A percentile compares a stretch with the other conserved stretches of the same genome.
Evolutionary conservation across 73 alveolate genomes (phyloP).

Genomic region (Paraurostyla sp.): DNA sequence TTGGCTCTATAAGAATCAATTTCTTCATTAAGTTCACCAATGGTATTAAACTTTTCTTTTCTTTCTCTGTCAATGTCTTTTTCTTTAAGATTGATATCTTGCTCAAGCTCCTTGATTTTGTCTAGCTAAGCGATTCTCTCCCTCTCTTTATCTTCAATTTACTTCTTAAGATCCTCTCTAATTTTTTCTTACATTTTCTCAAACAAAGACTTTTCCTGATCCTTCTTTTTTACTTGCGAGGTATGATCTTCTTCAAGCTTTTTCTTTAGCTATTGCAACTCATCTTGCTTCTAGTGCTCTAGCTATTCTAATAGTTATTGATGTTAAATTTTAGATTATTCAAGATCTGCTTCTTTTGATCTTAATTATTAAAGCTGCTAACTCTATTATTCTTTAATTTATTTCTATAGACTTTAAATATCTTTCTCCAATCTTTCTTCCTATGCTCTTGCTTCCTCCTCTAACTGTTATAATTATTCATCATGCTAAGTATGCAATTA

Average conservation of each 20-base stretch:
- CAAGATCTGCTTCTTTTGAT: slow-evolving; percentile 6
- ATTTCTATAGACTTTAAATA: background rate
- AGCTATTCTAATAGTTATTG: background rate
- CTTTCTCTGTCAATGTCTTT: slow-evolving; percentile 53
- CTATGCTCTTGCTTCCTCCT: background rate
- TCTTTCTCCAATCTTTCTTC: slow-evolving; percentile 1
- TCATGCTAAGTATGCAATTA: background rate
- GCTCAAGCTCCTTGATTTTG: background rate
- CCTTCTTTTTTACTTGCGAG: background rate
- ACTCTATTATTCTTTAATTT: background rate
- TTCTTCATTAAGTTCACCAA: slow-evolving; percentile 17
- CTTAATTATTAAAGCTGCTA: background rate
- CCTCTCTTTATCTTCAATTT: slow-evolving; percentile 38
- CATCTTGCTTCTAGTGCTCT: background rate
- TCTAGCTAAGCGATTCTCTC: background rate
- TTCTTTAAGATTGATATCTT: background rate
- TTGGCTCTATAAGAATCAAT: background rate
- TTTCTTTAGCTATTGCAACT: slow-evolving; percentile 7
- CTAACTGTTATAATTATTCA: background rate
- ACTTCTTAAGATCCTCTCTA: slow-evolving; percentile 21
- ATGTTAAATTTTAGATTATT: background rate
- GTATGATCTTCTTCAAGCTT: background rate
- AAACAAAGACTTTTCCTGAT: slow-evolving; percentile 28
- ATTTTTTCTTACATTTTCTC: slow-evolving; percentile 46
- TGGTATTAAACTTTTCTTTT: background rate